Evolutionary conservation across 306 rosid genomes (phyloP).

Genomic region (Alnus rubra): DNA sequence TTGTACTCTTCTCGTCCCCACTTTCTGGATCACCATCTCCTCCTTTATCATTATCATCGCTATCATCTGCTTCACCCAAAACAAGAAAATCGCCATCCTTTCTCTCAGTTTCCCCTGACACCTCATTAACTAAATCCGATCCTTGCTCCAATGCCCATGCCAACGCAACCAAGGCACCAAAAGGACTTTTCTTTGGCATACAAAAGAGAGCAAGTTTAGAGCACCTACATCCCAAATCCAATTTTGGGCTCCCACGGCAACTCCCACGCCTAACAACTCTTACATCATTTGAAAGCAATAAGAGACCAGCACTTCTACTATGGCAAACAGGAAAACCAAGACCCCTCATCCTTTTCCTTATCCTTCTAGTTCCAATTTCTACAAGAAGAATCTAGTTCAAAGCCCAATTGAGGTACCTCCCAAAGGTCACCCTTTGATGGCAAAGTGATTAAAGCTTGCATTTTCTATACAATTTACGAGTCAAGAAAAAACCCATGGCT

Average conservation of each 20-base stretch:
- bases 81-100: conserved; percentile 26
- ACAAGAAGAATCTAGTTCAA: conserved; percentile 38
- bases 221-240: conserved; percentile 44
- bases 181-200: conserved; percentile 37
- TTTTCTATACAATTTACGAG: conserved; percentile 31
- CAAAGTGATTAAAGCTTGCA: conserved; percentile 51
- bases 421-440: conserved; percentile 35
- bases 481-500: conserved; percentile 18
- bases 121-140: conserved; percentile 18
- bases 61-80: conserved; percentile 30
- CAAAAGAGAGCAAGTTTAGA: conserved; percentile 34
- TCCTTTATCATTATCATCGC: conserved; percentile 12
- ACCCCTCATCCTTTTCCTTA: conserved; percentile 39
- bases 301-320: conserved; percentile 24
- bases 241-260: conserved; percentile 36
- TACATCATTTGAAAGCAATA: conserved; percentile 35
- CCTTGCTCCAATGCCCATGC: conserved; percentile 56
- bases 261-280: conserved; percentile 29
- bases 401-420: conserved; percentile 35
- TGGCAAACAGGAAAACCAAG: conserved; percentile 40
- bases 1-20: conserved; percentile 32
- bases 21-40: conserved; percentile 20
- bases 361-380: conserved; percentile 23
- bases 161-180: conserved; percentile 46
- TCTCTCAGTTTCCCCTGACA: conserved; percentile 27